Base-by-base conservation (phyloP, 371 early-diverging fungal species). In the Mucor plumbeus region DNA sequence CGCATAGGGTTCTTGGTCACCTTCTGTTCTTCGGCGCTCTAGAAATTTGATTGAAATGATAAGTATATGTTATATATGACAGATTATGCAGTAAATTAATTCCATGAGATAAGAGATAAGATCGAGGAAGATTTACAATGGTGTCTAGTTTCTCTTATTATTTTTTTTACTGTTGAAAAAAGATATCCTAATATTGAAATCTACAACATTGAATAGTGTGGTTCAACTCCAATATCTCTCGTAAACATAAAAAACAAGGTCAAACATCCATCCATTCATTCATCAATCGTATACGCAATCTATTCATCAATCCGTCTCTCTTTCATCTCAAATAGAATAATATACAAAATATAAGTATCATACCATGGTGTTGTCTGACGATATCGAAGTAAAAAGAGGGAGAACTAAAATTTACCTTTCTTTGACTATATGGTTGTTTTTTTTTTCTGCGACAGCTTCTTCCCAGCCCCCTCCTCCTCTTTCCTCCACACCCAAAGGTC, bases 1-100 rank as follows among this genome's bases (percentile, higher is more conserved):
- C 93, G 88, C 99, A 99, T 99, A 80, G 93, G 90, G 93, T 99
- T 99, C 59, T 72, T 72, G 68, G 72, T 68, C 50, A 81, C 75
- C 70, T 83, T 78, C 72, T 83, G 80, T 77, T 85, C 74, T 85
- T 87, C 87, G 77, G 87, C 86, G 76, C 88, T 87, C 89, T 90
- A 85, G 31, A 53, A 4, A 31, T 26, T 13, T 0, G 21, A 31
- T 21, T 4, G 26, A 50, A 21, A 13, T 13, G 19, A 53, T 31
- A 26, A 53, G 31, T 31, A 26, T 21, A 26, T 13, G 21, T 21
- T 31, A 31, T 53, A 26, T 26, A 26, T 26, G 26, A 26, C 26
- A 11, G 17, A 53, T 53, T 10, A 53, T 53, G 53, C 31, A 53
- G 53, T 53, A 53, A 21, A 47, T 19, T 47, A 47, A 19, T 19